Conservation (phyloP, 2,329 filamentous ascomycete genomes). For the Aspergillus arachidicola region DNA sequence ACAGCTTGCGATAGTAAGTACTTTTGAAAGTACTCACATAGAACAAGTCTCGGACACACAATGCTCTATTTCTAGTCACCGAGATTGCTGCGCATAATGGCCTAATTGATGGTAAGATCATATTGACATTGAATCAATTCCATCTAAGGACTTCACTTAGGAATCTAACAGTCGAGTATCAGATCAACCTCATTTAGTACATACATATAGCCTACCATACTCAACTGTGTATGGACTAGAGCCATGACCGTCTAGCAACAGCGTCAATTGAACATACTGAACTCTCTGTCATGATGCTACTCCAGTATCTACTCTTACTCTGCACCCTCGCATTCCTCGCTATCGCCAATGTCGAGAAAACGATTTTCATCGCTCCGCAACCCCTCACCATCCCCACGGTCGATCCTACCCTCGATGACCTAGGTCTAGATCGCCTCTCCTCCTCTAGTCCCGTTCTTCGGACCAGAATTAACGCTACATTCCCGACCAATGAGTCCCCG, state of each 20-base stretch:
- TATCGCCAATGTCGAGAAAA: constrained; percentile 83
- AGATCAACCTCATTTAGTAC: background rate
- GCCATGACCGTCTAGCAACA: background rate
- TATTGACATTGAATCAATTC: background rate
- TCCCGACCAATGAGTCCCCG: constrained; percentile 59
- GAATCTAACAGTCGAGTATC: background rate
- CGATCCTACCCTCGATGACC: constrained; percentile 59
- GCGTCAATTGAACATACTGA: too few species aligned
- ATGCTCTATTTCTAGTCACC: background rate
- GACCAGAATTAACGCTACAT: constrained; percentile 67
- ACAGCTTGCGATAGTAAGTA: too few species aligned
- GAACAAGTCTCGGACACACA: background rate
- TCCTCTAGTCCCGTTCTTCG: constrained; percentile 60
- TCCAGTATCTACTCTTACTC: constrained; percentile 21
- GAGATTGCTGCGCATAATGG: background rate
- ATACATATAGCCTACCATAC: background rate
- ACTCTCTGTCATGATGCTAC: constrained; percentile 5
- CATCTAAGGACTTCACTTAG: background rate
- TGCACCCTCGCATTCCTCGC: constrained; percentile 19
- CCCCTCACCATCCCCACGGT: constrained; percentile 58
- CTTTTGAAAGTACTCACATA: too few species aligned
- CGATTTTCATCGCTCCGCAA: constrained; percentile 77
- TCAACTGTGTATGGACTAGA: background rate
- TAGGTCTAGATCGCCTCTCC: constrained; percentile 68
- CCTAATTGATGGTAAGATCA: background rate